Evolutionary conservation across 2,329 filamentous ascomycete species (phyloP).

Genomic region (Didymosphaeria variabile): DNA sequence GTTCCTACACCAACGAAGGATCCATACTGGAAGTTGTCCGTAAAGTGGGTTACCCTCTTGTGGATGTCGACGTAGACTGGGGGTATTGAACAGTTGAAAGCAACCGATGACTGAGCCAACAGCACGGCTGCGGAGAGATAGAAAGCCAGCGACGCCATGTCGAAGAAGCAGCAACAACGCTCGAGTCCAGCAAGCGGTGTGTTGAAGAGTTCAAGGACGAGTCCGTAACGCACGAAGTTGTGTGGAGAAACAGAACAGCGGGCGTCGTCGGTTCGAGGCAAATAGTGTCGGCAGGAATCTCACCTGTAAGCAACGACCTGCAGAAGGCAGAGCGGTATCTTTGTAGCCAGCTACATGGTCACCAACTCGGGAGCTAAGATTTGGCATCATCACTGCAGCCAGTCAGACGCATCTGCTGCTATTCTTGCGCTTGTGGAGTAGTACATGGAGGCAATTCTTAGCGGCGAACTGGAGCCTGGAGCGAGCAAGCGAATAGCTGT

Average conservation of each 20-base stretch:
- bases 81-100: conserved; percentile 50
- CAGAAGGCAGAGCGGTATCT: conserved; percentile 39
- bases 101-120: conserved; percentile 47
- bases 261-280: conserved; percentile 21
- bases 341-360: conserved; percentile 41
- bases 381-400: conserved; percentile 30
- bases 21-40: conserved; percentile 53
- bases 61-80: conserved; percentile 58
- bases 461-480: conserved; percentile 36
- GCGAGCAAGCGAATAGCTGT: conserved; percentile 25
- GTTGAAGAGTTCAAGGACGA: conserved; percentile 19
- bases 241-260: conserved; percentile 23
- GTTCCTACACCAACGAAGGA: conserved; percentile 56
- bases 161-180: conserved; percentile 28
- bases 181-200: conserved; percentile 42
- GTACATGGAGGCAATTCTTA: conserved; percentile 26
- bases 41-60: conserved; percentile 53
- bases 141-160: conserved; percentile 41
- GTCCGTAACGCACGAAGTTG: conserved; percentile 18
- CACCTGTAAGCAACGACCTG: conserved; percentile 27
- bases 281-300: conserved; percentile 34
- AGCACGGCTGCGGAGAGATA: conserved; percentile 43
- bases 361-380: conserved; percentile 35
- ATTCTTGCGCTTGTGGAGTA: conserved; percentile 37
- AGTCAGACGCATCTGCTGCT: conserved; percentile 36